Conservation (phyloP, 768 basidiomycete species). For the Boletus tylopilopsis region DNA sequence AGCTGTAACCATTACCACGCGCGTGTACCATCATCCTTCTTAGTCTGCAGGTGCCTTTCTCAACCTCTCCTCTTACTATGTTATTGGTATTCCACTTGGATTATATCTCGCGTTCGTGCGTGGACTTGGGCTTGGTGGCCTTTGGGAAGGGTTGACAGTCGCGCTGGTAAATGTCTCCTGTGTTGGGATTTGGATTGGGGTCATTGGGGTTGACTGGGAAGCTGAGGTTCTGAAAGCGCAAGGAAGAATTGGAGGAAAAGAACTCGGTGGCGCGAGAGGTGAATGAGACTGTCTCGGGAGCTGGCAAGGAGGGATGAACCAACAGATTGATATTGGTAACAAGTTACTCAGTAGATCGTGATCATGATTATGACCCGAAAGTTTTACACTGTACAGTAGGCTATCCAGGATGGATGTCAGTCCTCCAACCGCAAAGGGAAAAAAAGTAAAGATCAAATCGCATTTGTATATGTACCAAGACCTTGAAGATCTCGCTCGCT, state of each 20-base stretch:
- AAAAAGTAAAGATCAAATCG: no score
- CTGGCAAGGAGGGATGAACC: background rate
- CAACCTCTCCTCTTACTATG: constrained; percentile 63
- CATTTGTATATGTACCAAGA: no score
- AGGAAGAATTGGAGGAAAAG: constrained; percentile 35
- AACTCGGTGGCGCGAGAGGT: constrained; percentile 28
- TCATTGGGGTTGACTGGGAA: constrained; percentile 63
- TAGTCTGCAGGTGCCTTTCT: constrained; percentile 73
- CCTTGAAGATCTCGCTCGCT: no score
- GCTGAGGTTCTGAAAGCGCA: constrained; percentile 40
- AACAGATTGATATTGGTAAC: no score
- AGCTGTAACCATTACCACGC: background rate
- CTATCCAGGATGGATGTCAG: no score
- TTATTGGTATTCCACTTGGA: constrained; percentile 80
- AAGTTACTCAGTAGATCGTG: no score
- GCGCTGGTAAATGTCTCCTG: constrained; percentile 62
- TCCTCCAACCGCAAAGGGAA: no score
- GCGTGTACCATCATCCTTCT: background rate
- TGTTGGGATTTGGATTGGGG: constrained; percentile 49
- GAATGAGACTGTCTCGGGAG: background rate
- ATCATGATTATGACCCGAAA: no score
- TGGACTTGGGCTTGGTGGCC: constrained; percentile 58
- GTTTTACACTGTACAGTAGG: no score
- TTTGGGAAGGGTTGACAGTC: constrained; percentile 81
- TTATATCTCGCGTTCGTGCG: constrained; percentile 68